Base-by-base conservation (phyloP, 1,284 basidiomycete species). In the Ustilago sp. region DNA sequence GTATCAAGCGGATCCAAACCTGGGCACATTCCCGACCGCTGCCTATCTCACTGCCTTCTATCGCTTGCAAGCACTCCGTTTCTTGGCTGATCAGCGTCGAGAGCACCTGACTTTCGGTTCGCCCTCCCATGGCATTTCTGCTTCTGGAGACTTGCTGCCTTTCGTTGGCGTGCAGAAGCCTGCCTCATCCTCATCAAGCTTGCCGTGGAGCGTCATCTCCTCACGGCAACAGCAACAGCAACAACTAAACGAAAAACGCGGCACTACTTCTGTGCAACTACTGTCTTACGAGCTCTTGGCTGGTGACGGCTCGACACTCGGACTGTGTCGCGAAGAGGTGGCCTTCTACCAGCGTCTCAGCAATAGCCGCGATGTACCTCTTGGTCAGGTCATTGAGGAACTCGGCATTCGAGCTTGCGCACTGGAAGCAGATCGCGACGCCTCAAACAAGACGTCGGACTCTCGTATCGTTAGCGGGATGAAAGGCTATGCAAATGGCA, bases 321-420 rank as follows among this genome's bases (percentile, higher is more conserved):
- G 67, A 17, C 62, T 79, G 3, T 57, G 66, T 38, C 66, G 74
- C 50, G 74, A 77, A 15, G 75, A 79, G 17, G 77, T 83, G 8
- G 63, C 68, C 35, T 83, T 81, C 73, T 83, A 81, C 47, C 64
- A 74, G 32, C 63, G 72, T 23, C 58, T 67, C 15, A 80, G 77
- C 53, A 69, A 69, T 39, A 65, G 58, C n/a, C 64, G 69, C 4
- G 81, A 83, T 39, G 75, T 80, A 8, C 76, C 74, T 7, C 52
- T 83, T 2, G 81, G 81, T 31, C 80, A 83, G 55, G 60, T 80
- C 35, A 77, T 83, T 54, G 81, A 83, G 55, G 81, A 83, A 58
- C 75, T 81, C 28, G 58, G 74, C 57, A 68, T 79, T 12, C 66
- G 76, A 8, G 77, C 74, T 12, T 63, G 76, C 35, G 59, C 68